These are phyloP conservation scores for Carex scoparia DNA, from an alignment of 176 grass and related monocot genomes.

Conservation along the genomic window DNA sequence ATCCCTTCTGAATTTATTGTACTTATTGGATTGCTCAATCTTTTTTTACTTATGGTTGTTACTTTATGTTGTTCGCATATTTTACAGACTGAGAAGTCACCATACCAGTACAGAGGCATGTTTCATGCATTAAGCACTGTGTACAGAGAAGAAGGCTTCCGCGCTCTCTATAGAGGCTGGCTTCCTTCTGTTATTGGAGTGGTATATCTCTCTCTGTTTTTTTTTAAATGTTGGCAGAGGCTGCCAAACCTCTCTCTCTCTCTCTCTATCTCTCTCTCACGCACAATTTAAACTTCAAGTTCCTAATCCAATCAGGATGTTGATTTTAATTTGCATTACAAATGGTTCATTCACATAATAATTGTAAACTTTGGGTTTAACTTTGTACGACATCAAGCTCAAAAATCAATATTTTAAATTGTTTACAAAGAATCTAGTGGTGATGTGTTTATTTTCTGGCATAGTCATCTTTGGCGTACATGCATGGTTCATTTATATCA, in stretches of 20 bases:
- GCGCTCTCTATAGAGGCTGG: conserved; percentile 96
- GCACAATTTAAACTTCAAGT: neutral
- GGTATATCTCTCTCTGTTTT: conserved; percentile 37
- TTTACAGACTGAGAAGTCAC: conserved; percentile 81
- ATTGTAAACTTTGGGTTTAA: neutral
- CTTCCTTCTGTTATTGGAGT: conserved; percentile 99
- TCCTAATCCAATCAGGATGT: neutral
- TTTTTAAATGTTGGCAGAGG: no score
- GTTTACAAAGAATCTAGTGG: neutral
- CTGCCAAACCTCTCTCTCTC: neutral
- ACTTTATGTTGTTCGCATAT: neutral
- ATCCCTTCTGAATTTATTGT: neutral
- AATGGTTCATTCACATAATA: neutral
- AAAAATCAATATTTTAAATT: neutral
- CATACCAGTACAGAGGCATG: conserved; percentile 97
- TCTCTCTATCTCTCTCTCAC: neutral
- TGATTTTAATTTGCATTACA: neutral
- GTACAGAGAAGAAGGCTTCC: conserved; percentile 93
- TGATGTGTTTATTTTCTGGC: neutral
- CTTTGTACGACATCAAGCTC: neutral
- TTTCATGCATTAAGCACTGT: conserved; percentile 90
- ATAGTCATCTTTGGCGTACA: neutral
- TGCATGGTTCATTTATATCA: neutral
- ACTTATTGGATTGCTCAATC: neutral
- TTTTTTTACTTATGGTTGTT: neutral